These are phyloP conservation scores for Aaosphaeria pasadenensis DNA, from an alignment of 2,329 filamentous ascomycete genomes.

Conservation along the genomic window DNA sequence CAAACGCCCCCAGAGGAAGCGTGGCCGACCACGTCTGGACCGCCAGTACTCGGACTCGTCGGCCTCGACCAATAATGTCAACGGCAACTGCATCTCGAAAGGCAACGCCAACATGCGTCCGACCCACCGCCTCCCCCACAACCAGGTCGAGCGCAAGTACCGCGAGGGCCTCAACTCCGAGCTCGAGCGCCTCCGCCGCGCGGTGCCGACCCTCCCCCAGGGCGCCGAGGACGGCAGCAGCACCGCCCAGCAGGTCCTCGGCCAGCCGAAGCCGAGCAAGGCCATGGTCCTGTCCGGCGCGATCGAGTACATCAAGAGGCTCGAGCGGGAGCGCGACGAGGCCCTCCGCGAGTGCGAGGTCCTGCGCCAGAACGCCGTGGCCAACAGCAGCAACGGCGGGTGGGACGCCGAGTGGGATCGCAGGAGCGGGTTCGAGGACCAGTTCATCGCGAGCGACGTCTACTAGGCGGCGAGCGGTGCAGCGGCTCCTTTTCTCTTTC, in stretches of 20 bases:
- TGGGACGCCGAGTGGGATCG: background rate
- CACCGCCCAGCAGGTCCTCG: slow-evolving; percentile 10
- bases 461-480: too few relatives aligned
- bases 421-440: background rate
- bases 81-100: slow-evolving; percentile 1
- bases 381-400: background rate
- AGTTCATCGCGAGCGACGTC: too few relatives aligned
- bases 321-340: slow-evolving; percentile 27
- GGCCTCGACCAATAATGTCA: slow-evolving; percentile 8
- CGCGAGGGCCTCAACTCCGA: slow-evolving; percentile 23
- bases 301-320: slow-evolving; percentile 30
- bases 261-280: slow-evolving; percentile 31
- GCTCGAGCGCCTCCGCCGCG: slow-evolving; percentile 25
- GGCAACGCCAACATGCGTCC: slow-evolving; percentile 1
- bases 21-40: slow-evolving; percentile 30
- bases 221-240: slow-evolving; percentile 16
- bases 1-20: slow-evolving; percentile 26
- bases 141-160: slow-evolving; percentile 27
- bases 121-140: slow-evolving; percentile 19
- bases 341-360: slow-evolving; percentile 23
- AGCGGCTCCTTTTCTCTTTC: too few relatives aligned
- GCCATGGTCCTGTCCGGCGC: slow-evolving; percentile 29
- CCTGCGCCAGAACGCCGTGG: slow-evolving; percentile 9
- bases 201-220: slow-evolving; percentile 29
- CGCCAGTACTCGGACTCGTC: slow-evolving; percentile 15